Percentiles rank a stretch among this genome's conserved stretches.
Evolutionary conservation across 2,329 filamentous ascomycete species (phyloP).

Genomic region (Hypoxylon sp.): DNA sequence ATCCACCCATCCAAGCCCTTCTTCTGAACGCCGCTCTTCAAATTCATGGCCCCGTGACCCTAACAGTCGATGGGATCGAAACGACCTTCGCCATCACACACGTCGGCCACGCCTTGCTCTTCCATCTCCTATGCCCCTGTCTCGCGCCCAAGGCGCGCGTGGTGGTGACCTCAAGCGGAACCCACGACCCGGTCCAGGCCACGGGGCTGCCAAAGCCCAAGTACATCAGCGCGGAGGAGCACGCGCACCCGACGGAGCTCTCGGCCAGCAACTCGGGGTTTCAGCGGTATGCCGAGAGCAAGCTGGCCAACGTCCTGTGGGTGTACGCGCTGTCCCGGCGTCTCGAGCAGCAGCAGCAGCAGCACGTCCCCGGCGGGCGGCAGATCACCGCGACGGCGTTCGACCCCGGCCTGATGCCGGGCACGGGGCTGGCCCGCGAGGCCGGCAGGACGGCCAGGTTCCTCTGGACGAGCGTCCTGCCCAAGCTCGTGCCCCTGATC

Average conservation of each 20-base stretch:
- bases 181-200: conserved; percentile 56
- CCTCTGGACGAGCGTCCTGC: conserved; percentile 49
- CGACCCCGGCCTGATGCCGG: conserved; percentile 60
- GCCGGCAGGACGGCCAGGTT: conserved; percentile 42
- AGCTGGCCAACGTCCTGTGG: conserved; percentile 60
- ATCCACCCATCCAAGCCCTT: conserved; percentile 54
- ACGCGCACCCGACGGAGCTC: conserved; percentile 51
- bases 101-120: conserved; percentile 60
- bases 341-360: too few species aligned
- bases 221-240: conserved; percentile 54
- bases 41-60: conserved; percentile 48
- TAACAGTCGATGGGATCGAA: conserved; percentile 55
- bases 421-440: conserved; percentile 53
- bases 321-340: conserved; percentile 54
- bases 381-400: conserved; percentile 53
- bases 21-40: conserved; percentile 60
- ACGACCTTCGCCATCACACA: conserved; percentile 59
- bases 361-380: conserved; percentile 25
- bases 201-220: conserved; percentile 54
- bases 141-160: conserved; percentile 53
- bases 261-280: conserved; percentile 45
- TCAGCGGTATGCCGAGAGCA: conserved; percentile 54
- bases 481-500: conserved; percentile 49
- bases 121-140: conserved; percentile 54
- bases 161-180: conserved; percentile 55